Conservation (phyloP, 2,329 filamentous ascomycete species). For the Colletotrichum tropicale region DNA sequence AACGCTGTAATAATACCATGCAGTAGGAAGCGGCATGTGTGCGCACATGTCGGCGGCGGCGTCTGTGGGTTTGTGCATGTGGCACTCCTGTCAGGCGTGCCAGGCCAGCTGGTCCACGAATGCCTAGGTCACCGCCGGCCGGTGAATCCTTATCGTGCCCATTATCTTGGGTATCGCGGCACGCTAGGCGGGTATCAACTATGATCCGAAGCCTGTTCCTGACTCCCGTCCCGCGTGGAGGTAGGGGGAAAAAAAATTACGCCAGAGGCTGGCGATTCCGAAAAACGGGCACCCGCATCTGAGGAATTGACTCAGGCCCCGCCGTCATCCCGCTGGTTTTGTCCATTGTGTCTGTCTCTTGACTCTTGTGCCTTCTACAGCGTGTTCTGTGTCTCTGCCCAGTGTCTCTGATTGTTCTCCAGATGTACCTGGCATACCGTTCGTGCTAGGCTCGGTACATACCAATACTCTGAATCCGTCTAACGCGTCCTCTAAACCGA, state of each 20-base stretch:
- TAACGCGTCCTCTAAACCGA: neutral
- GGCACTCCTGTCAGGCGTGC: neutral
- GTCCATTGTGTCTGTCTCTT: neutral
- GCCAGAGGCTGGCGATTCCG: conserved; percentile 11
- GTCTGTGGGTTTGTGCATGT: neutral
- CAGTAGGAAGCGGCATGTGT: neutral
- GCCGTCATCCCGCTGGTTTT: conserved; percentile 1
- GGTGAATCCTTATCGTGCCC: neutral
- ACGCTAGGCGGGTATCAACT: neutral
- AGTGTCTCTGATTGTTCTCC: neutral
- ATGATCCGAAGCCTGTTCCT: conserved; percentile 10
- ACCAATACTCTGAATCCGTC: neutral
- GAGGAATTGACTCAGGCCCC: conserved; percentile 13
- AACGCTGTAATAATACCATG: neutral
- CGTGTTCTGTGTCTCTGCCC: neutral
- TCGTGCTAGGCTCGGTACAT: neutral
- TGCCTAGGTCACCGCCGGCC: neutral
- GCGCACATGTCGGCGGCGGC: neutral
- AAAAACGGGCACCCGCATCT: conserved; percentile 10
- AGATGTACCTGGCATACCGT: neutral
- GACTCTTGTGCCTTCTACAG: neutral
- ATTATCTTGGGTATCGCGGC: neutral
- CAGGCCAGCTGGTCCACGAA: neutral
- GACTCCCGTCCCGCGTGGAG: conserved; percentile 4
- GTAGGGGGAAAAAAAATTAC: neutral